A percentile compares a stretch with the other conserved stretches of the same genome.
These are phyloP conservation scores for Euclidium syriacum DNA, from an alignment of 345 rosid genomes.

Conservation along the genomic window DNA sequence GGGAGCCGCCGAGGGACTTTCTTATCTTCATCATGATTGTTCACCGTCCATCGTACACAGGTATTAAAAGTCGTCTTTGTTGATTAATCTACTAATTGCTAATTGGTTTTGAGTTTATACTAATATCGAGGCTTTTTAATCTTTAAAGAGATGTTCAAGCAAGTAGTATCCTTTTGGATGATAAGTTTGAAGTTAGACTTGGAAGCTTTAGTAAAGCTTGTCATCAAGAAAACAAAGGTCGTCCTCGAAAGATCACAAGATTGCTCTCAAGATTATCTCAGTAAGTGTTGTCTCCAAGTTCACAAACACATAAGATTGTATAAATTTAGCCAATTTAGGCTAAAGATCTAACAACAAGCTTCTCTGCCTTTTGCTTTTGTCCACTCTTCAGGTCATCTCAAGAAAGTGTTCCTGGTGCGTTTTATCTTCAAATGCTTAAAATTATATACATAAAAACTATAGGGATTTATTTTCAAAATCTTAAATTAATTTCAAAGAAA, in stretches of 20 bases:
- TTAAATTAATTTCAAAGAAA: too few species aligned
- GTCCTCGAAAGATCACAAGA: slow-evolving; percentile 56
- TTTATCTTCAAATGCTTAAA: background rate
- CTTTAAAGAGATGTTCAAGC: slow-evolving; percentile 79
- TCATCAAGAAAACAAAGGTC: slow-evolving; percentile 62
- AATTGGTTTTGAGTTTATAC: too few species aligned
- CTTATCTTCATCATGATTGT: slow-evolving; percentile 86
- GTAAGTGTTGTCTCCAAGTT: slow-evolving; percentile 47
- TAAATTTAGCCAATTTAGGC: background rate
- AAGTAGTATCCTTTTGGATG: slow-evolving; percentile 90
- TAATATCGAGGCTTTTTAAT: background rate
- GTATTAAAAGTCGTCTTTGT: slow-evolving; percentile 37
- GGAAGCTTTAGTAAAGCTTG: slow-evolving; percentile 77
- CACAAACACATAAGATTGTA: background rate
- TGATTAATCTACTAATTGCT: too few species aligned
- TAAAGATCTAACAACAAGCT: slow-evolving; percentile 1
- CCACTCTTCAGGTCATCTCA: slow-evolving; percentile 18
- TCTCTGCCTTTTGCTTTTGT: background rate
- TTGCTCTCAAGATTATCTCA: slow-evolving; percentile 49
- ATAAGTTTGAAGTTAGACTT: slow-evolving; percentile 90
- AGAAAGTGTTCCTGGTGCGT: slow-evolving; percentile 26
- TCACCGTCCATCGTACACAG: slow-evolving; percentile 90
- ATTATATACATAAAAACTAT: background rate
- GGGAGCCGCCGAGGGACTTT: slow-evolving; percentile 86
- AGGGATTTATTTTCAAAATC: too few species aligned